Conservation (phyloP, 2,329 filamentous ascomycete species). For the Cadophora gregata region DNA sequence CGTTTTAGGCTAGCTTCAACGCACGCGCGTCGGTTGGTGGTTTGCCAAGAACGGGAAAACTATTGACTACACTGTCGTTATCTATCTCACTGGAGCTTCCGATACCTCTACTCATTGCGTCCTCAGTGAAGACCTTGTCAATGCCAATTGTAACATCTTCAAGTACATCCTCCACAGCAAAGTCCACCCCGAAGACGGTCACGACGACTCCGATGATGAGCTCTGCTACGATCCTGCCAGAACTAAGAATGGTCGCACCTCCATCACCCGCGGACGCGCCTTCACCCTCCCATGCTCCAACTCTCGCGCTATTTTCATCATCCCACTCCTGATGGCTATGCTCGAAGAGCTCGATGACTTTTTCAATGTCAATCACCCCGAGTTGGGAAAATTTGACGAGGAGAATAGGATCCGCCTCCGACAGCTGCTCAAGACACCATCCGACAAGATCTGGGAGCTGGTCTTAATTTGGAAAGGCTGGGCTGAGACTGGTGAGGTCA, state of each 20-base stretch:
- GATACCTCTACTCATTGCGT: not conserved
- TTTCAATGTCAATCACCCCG: not conserved
- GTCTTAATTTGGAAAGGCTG: not conserved
- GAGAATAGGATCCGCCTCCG: not conserved
- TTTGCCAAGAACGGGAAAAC: no score
- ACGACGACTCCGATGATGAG: not conserved
- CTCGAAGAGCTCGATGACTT: not conserved
- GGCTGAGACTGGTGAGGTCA: not conserved
- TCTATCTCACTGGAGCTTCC: not conserved
- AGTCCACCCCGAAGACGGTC: not conserved
- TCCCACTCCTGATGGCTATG: not conserved
- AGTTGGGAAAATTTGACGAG: not conserved
- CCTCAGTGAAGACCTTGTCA: not conserved
- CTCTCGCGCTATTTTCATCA: not conserved
- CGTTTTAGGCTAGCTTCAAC: no score
- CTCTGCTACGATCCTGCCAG: not conserved
- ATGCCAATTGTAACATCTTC: not conserved
- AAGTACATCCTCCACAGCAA: not conserved
- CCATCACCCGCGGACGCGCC: not conserved
- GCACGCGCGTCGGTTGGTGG: no score
- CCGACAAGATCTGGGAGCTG: not conserved
- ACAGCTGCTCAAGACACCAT: not conserved
- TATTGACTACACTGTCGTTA: no score
- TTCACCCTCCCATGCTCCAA: no score
- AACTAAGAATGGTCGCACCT: not conserved